Evolutionary conservation across 169 alveolate genomes (phyloP).

Genomic region (Theileria equi): DNA sequence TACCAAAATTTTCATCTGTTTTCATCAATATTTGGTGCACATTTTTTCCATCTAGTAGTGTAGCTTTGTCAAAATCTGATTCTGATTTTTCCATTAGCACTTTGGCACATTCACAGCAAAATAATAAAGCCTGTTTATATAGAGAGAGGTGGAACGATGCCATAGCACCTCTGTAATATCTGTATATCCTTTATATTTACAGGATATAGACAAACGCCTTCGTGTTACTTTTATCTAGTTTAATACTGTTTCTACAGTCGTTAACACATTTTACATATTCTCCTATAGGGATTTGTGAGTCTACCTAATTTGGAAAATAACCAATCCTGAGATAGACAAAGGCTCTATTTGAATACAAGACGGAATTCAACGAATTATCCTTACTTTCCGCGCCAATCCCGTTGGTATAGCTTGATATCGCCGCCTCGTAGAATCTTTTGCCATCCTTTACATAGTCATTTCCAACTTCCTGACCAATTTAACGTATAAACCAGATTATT

Average conservation of each 20-base stretch:
- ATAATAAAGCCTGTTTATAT: constrained; percentile 51
- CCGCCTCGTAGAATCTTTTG: constrained; percentile 46
- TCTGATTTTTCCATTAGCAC: no score
- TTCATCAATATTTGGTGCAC: no score
- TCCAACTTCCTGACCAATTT: constrained; percentile 52
- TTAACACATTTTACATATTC: constrained; percentile 56
- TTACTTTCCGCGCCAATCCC: constrained; percentile 58
- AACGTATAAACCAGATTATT: neutral
- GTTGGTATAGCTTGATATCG: constrained; percentile 63
- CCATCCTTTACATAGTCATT: constrained; percentile 61
- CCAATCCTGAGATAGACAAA: constrained; percentile 45
- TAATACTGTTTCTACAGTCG: constrained; percentile 50
- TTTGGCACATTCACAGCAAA: constrained; percentile 48
- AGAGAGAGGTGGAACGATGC: constrained; percentile 55
- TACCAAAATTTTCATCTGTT: constrained; percentile 12
- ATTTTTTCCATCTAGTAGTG: no score
- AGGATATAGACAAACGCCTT: constrained; percentile 42
- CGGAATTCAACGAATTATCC: constrained; percentile 42
- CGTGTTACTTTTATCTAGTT: constrained; percentile 16
- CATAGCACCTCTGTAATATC: constrained; percentile 61
- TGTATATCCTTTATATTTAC: neutral
- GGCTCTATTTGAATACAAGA: constrained; percentile 58
- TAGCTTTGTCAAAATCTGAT: neutral
- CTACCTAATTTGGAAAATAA: neutral
- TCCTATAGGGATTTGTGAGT: neutral